Conservation (phyloP, 805 yeast genomes). For the Isabelozyma gotoi region DNA sequence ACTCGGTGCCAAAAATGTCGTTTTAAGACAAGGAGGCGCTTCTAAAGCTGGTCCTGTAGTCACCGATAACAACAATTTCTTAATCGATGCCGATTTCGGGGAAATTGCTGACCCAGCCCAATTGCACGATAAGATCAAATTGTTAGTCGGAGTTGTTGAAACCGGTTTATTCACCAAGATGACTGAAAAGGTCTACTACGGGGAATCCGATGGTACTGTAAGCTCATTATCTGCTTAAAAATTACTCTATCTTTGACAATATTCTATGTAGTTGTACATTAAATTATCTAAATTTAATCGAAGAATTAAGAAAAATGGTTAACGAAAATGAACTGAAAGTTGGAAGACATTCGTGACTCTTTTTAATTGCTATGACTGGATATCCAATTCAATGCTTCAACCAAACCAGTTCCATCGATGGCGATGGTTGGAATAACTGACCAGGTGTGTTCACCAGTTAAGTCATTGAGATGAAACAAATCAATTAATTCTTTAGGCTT, state of each 20-base stretch:
- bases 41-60: conserved; percentile 97
- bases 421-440: conserved; percentile 91
- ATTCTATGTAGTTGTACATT: background rate
- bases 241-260: background rate
- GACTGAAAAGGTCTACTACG: conserved; percentile 85
- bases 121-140: conserved; percentile 67
- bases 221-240: conserved; percentile 10
- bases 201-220: conserved; percentile 71
- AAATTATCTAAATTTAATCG: background rate
- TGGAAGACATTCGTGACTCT: too few relatives aligned
- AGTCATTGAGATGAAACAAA: conserved; percentile 58
- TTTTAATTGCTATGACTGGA: conserved; percentile 54
- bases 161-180: conserved; percentile 81
- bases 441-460: conserved; percentile 72
- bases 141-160: conserved; percentile 91
- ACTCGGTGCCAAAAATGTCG: conserved; percentile 64
- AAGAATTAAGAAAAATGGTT: background rate
- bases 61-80: conserved; percentile 92
- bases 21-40: conserved; percentile 78
- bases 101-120: conserved; percentile 50
- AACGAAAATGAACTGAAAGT: background rate
- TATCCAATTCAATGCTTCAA: conserved; percentile 86
- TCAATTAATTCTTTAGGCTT: conserved; percentile 81
- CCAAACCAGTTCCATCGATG: conserved; percentile 83
- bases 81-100: conserved; percentile 93